These are phyloP conservation scores for Tagetes patula DNA, from an alignment of 129 eudicot genomes.

Conservation along the genomic window DNA sequence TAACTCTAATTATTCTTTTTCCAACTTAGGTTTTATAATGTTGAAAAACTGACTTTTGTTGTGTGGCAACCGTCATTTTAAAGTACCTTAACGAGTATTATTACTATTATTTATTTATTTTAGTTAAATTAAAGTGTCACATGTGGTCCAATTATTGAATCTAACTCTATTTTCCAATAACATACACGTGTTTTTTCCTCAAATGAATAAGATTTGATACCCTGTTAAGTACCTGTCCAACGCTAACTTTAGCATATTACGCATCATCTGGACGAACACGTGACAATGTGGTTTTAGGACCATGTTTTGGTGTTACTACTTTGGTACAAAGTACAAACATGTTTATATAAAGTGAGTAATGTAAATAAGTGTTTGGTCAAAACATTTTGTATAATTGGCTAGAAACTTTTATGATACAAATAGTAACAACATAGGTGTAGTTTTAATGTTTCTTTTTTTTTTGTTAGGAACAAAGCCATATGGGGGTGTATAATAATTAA, in stretches of 20 bases:
- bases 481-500: too few relatives aligned
- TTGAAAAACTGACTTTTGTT: too few relatives aligned
- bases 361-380: constrained; percentile 43
- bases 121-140: neutral
- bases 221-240: neutral
- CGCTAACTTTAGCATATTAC: neutral
- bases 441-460: too few relatives aligned
- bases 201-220: neutral
- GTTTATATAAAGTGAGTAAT: neutral
- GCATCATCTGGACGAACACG: neutral
- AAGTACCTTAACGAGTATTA: too few relatives aligned
- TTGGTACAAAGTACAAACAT: neutral
- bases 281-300: neutral
- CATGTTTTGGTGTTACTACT: neutral
- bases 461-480: too few relatives aligned
- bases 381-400: too few relatives aligned
- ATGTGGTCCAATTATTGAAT: neutral
- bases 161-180: neutral
- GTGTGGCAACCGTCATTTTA: too few relatives aligned
- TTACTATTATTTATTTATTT: too few relatives aligned
- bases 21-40: too few relatives aligned
- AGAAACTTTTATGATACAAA: too few relatives aligned
- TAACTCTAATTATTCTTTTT: too few relatives aligned
- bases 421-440: too few relatives aligned
- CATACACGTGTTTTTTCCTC: neutral